phyloP scores from a whole-genome alignment of 805 yeast genomes.

The Candida arabinofermentans region DNA sequence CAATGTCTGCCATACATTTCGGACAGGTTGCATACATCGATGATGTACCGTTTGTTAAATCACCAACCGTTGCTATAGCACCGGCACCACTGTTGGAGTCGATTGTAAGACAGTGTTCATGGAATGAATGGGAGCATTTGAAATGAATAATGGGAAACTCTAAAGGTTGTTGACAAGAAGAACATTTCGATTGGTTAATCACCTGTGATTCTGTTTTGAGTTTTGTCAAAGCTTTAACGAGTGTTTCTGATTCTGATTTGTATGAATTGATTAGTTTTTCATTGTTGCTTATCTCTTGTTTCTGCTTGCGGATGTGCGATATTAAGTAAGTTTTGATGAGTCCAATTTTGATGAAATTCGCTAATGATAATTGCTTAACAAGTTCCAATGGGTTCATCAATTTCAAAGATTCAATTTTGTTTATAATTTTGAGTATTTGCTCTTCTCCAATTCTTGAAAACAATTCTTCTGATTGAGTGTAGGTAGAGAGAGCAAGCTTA shows the following conservation, averaged over 20 bases:
- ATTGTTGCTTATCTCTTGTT: slow-evolving; percentile 65
- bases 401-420: slow-evolving; percentile 46
- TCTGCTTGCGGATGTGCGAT: slow-evolving; percentile 54
- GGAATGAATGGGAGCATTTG: slow-evolving; percentile 82
- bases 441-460: slow-evolving; percentile 51
- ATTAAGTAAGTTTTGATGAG: slow-evolving; percentile 65
- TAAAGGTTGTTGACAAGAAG: slow-evolving; percentile 57
- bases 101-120: slow-evolving; percentile 57
- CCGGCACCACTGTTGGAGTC: slow-evolving; percentile 12
- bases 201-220: slow-evolving; percentile 44
- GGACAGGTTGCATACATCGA: slow-evolving; percentile 49
- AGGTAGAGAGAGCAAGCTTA: slow-evolving; percentile 58
- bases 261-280: slow-evolving; percentile 63
- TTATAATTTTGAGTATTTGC: slow-evolving; percentile 45
- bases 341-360: slow-evolving; percentile 58
- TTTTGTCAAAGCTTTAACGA: slow-evolving; percentile 49
- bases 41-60: slow-evolving; percentile 2
- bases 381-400: slow-evolving; percentile 73
- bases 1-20: slow-evolving; percentile 65
- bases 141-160: slow-evolving; percentile 83
- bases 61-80: slow-evolving; percentile 7
- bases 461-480: slow-evolving; percentile 51
- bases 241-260: slow-evolving; percentile 57
- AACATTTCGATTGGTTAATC: slow-evolving; percentile 60
- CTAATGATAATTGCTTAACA: slow-evolving; percentile 60